A percentile compares a stretch with the other conserved stretches of the same genome.
Evolutionary conservation across 2,329 filamentous ascomycete genomes (phyloP).

Genomic region (Beauveria medogensis): DNA sequence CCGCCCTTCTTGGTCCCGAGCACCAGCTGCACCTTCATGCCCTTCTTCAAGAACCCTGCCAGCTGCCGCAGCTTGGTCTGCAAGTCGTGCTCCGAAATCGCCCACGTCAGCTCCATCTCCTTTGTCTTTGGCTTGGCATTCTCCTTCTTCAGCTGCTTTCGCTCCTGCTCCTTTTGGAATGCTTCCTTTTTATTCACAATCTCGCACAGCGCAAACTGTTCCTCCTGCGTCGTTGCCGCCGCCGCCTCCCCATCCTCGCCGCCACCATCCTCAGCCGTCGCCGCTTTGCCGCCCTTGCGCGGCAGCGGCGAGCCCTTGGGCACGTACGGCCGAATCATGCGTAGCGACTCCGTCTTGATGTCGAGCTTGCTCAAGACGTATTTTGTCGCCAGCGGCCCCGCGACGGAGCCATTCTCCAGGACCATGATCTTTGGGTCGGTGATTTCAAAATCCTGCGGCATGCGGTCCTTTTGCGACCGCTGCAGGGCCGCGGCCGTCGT

Average conservation of each 20-base stretch:
- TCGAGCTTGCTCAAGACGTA: constrained; percentile 33
- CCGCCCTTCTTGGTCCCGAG: constrained; percentile 59
- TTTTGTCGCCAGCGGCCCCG: constrained; percentile 29
- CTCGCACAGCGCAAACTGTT: constrained; percentile 56
- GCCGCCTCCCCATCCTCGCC: constrained; percentile 12
- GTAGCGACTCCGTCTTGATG: constrained; percentile 29
- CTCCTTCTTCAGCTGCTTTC: constrained; percentile 36
- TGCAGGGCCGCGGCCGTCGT: constrained; percentile 26
- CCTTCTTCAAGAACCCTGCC: constrained; percentile 62
- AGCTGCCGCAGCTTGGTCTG: constrained; percentile 61
- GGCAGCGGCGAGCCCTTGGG: constrained; percentile 18
- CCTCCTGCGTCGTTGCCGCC: constrained; percentile 10
- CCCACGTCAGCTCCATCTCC: constrained; percentile 86
- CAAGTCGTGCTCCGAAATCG: constrained; percentile 69
- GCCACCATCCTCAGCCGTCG: background rate
- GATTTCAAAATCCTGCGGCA: constrained; percentile 38
- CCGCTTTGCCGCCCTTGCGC: background rate
- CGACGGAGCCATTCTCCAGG: constrained; percentile 30
- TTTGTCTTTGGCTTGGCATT: constrained; percentile 46
- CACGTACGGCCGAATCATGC: constrained; percentile 32
- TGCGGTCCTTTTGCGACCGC: constrained; percentile 27
- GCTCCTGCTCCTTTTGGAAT: constrained; percentile 33
- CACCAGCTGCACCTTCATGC: constrained; percentile 65
- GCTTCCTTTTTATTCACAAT: constrained; percentile 53
- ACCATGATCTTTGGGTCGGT: constrained; percentile 33